A percentile compares a stretch with the other conserved stretches of the same genome.
phyloP scores from a whole-genome alignment of 108 stramenopile species.

The Schizochytrium sp. region DNA sequence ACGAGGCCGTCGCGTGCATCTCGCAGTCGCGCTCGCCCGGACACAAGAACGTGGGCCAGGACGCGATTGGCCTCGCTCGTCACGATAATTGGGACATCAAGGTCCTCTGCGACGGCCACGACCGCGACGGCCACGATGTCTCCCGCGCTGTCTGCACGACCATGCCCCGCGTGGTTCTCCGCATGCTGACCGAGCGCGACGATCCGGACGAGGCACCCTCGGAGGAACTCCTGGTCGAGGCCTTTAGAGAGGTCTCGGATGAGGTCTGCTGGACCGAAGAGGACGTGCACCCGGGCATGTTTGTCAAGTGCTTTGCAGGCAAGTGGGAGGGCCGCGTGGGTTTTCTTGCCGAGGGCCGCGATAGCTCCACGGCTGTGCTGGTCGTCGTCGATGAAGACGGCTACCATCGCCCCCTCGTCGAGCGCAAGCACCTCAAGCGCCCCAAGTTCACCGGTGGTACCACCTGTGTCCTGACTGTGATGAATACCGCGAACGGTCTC shows the following conservation, averaged over 20 bases:
- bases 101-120: conserved; percentile 11
- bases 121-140: not conserved
- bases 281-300: conserved; percentile 2
- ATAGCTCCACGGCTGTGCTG: not conserved
- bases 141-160: not conserved
- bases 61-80: not conserved
- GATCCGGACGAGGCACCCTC: not conserved
- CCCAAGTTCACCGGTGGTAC: not conserved
- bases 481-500: not conserved
- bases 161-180: not conserved
- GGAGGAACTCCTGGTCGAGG: not conserved
- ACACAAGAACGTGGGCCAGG: not conserved
- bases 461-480: not conserved
- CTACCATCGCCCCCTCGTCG: not conserved
- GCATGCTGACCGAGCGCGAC: not conserved
- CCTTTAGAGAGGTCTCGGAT: not conserved
- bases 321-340: not conserved
- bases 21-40: not conserved
- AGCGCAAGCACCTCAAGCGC: not conserved
- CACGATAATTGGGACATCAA: not conserved
- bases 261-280: not conserved
- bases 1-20: not conserved
- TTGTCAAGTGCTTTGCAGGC: conserved; percentile 13
- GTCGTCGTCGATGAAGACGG: not conserved
- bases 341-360: not conserved